Evolutionary conservation across 2,329 filamentous ascomycete species (phyloP), one percentile per base, ranked within the genome.

Genomic region (Beauveria brongniartii): DNA sequence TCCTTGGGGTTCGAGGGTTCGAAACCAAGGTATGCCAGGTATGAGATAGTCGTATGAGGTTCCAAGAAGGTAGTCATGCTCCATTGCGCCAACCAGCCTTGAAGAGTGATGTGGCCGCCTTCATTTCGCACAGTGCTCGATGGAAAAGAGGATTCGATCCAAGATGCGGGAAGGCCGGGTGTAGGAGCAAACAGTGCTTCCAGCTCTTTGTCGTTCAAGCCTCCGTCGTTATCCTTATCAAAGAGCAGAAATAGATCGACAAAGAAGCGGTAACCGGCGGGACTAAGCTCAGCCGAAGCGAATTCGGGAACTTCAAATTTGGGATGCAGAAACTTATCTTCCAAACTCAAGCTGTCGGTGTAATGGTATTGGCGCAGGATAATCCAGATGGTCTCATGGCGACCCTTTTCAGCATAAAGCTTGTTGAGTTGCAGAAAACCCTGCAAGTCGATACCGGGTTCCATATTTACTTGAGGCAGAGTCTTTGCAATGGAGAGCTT

Each of bases 61-160:
- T 95, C 92, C 63, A 95, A 86, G 69, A 97, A 99, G 0, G 94
- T 99, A 0, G 94, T 99, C 94, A 99, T 99, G 72, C 92, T 97
- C 94, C 94, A 99, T 69, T 99, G 94, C 4, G 94, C 94, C 43
- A 99, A 83, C 94, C 94, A 99, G 2, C 94, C 94, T 73, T 99
- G 94, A 4, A 99, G 80, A 1, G 94, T 99, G 64, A 99, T 92
- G 71, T 97, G 86, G 0, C 94, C 94, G 9, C 91, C 91, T 74
- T 99, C 94, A 70, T 97, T 97, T 47, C 91, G 88, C 20, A 97
- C 93, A 0, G 94, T 97, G 26, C 91, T 96, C 0, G 90, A 92
- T 1, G 94, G 94, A 69, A 99, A 99, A 0, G 86, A 90, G 1
- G 89, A 89, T 65, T 97, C 92, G 0, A 86, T 78, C 94, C 94